Base-by-base conservation (phyloP, 1,284 basidiomycete genomes). In the Vanrija sp. region DNA sequence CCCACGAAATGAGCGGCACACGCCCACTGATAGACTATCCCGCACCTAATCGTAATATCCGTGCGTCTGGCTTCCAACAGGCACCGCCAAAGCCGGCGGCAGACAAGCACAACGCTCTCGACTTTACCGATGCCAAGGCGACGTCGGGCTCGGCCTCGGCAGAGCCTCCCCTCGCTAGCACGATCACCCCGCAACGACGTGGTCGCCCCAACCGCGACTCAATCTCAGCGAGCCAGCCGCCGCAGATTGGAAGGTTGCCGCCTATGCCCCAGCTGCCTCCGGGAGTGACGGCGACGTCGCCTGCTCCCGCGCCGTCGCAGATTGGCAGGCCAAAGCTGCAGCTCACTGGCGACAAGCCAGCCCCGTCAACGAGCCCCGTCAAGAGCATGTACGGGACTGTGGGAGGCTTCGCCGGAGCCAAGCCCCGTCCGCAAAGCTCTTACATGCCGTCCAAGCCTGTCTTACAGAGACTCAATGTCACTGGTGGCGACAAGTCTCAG, bases 1-100 rank as follows among this genome's bases (percentile, higher is more conserved):
- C 91, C 3, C 91, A 94, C 74, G 80, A 80, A 20, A 82, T 93
- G 67, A 86, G 89, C 35, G 89, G 89, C 14, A 90, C 90, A 1
- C 86, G 84, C 68, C 89, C 90, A 6, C 81, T 82, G 39, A 87
- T 86, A 66, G 78, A 84, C 39, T 93, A 94, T 60, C 31, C 31
- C 2, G 31, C 31, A 31, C 31, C 78, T 79, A 51, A 62, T 31
- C 31, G 31, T 31, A 31, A 31, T 31, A 31, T 31, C 31, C 31
- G 31, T 12, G 31, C 27, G 14, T 25, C 38, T 48, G 31, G 31
- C 15, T 31, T 31, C 31, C 31, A 31, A 31, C 31, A 31, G 31
- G 31, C 31, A 31, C 12, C 31, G 12, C 31, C 31, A 31, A 31
- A 31, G 10, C 31, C 31, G 9, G 49, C 55, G 16, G 45, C 51